Evolutionary conservation across 2,329 filamentous ascomycete genomes (phyloP), one percentile per base, ranked within the genome.

Genomic region (Xylaria sp.): DNA sequence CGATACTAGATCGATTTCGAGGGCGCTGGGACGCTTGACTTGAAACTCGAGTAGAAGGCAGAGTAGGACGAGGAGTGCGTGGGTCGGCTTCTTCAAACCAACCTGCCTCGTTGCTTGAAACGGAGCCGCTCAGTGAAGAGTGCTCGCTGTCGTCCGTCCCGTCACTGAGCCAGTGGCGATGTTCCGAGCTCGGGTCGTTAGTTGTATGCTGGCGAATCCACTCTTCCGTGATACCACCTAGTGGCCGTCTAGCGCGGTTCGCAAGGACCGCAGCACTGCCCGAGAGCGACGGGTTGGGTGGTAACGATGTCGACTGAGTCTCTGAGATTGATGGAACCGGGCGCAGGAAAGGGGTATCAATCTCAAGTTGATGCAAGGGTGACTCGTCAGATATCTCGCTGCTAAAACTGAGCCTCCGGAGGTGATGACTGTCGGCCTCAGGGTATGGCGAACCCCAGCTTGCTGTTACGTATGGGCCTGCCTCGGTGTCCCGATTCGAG

Each of bases 371-470:
- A 72, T 90, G 88, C 70, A 90, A 84, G 0, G 86, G 88, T 54
- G 85, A 88, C 70, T 88, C 88, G 75, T 89, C 88, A 2, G 87
- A 90, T 67, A 81, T 81, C 74, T 86, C 88, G 79, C 88, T 90
- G 77, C 86, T 87, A 72, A 84, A 83, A 74, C 87, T 89, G 70
- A 83, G 81, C 63, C 81, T 81, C 62, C 84, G 85, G 64, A 86
- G 82, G 69, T 85, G 81, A 55, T 78, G 80, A 74, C 79, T 80
- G 66, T 88, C 91, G 48, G 91, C 87, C 70, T 86, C 87, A 65
- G 92, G 90, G 82, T 97, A 97, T 25, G 94, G 94, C 63, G 94
- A 97, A 66, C 94, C 94, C 94, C 94, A 97, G 79, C 91, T 94
- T 58, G 94, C 91, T 56, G 93, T 96, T 70, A 86, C 85, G 79